A percentile compares a stretch with the other conserved stretches of the same genome.
These are phyloP conservation scores for Aspergillus olivimuriae DNA, from an alignment of 495 filamentous ascomycete species.

Conservation along the genomic window DNA sequence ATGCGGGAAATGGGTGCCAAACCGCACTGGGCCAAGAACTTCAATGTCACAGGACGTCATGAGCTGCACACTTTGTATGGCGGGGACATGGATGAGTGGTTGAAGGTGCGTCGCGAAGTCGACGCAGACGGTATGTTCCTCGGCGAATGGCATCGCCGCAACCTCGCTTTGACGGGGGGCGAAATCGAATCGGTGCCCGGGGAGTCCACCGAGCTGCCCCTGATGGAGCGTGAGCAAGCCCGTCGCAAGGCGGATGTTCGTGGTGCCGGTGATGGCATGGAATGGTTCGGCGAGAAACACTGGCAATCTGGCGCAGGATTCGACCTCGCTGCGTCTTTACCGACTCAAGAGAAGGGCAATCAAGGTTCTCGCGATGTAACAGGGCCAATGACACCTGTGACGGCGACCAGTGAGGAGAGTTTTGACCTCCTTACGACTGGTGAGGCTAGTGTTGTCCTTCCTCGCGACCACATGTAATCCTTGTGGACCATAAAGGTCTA, in stretches of 20 bases:
- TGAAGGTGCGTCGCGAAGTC: conserved; percentile 59
- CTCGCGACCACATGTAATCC: conserved; percentile 14
- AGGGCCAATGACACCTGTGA: conserved; percentile 28
- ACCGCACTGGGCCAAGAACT: conserved; percentile 98
- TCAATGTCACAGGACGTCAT: conserved; percentile 48
- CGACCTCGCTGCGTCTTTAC: conserved; percentile 11
- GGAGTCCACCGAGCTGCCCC: conserved; percentile 19
- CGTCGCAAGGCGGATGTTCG: conserved; percentile 20
- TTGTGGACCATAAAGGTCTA: background rate
- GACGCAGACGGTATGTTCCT: conserved; percentile 91
- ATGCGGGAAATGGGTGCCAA: conserved; percentile 87
- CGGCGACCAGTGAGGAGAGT: conserved; percentile 54
- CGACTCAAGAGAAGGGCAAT: conserved; percentile 15
- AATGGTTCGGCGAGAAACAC: conserved; percentile 49
- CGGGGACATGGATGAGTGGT: conserved; percentile 55
- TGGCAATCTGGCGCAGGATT: conserved; percentile 15
- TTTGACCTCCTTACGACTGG: conserved; percentile 49
- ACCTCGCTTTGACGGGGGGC: conserved; percentile 46
- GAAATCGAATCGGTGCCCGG: conserved; percentile 9
- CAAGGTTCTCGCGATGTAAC: conserved; percentile 12
- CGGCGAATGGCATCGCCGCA: conserved; percentile 78
- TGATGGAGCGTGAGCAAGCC: conserved; percentile 41
- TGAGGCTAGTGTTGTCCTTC: conserved; percentile 41
- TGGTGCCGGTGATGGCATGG: conserved; percentile 43
- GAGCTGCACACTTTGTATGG: conserved; percentile 45